Evolutionary conservation across 345 rosid species (phyloP).

Genomic region (Luvunga scandens): DNA sequence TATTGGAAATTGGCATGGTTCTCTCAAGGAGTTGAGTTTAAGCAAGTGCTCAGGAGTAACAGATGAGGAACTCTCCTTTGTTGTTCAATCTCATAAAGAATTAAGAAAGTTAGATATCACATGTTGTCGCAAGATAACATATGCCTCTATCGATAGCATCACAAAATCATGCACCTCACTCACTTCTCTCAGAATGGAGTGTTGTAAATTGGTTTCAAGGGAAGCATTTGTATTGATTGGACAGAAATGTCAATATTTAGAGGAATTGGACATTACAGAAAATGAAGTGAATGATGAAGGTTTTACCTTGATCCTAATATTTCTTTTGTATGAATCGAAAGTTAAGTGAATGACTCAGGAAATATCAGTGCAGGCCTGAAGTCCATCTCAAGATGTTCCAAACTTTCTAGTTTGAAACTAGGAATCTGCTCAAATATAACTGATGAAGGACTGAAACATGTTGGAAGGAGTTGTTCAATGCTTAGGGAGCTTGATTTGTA

Average conservation of each 20-base stretch:
- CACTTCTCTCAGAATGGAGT: slow-evolving; percentile 60
- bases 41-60: slow-evolving; percentile 69
- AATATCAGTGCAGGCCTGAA: slow-evolving; percentile 47
- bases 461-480: slow-evolving; percentile 50
- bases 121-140: slow-evolving; percentile 65
- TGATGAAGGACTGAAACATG: slow-evolving; percentile 49
- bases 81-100: slow-evolving; percentile 44
- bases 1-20: slow-evolving; percentile 39
- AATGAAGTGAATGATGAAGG: slow-evolving; percentile 73
- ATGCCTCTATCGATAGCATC: slow-evolving; percentile 46
- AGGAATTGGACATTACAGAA: slow-evolving; percentile 75
- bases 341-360: background rate
- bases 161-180: slow-evolving; percentile 48
- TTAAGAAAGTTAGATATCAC: slow-evolving; percentile 62
- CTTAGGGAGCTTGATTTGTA: slow-evolving; percentile 67
- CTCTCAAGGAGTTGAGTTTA: slow-evolving; percentile 56
- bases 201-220: slow-evolving; percentile 52
- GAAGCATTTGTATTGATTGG: slow-evolving; percentile 66
- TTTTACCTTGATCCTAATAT: slow-evolving; percentile 17
- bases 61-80: slow-evolving; percentile 58
- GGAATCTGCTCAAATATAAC: slow-evolving; percentile 64
- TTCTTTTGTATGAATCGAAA: slow-evolving; percentile 1
- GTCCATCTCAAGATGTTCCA: slow-evolving; percentile 53
- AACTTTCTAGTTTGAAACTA: slow-evolving; percentile 50
- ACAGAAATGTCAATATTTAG: slow-evolving; percentile 45